Conservation (phyloP, 805 yeast genomes). For the Wickerhamiella sorbophila region DNA sequence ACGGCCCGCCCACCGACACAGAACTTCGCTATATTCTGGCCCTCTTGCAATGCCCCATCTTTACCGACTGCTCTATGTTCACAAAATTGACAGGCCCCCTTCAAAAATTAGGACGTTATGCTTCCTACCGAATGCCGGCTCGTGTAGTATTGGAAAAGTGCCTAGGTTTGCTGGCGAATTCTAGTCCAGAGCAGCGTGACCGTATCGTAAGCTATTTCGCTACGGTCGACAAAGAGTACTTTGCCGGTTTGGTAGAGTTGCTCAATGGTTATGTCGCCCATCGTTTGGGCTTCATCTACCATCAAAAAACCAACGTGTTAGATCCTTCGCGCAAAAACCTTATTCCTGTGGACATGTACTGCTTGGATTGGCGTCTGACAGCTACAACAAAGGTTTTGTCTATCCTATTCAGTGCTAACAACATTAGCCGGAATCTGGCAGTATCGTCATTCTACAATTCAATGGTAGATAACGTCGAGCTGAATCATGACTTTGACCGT, state of each 20-base stretch:
- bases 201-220: slow-evolving; percentile 45
- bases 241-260: slow-evolving; percentile 44
- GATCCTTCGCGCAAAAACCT: slow-evolving; percentile 8
- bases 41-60: slow-evolving; percentile 17
- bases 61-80: slow-evolving; percentile 20
- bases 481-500: slow-evolving; percentile 64
- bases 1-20: slow-evolving; percentile 8
- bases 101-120: slow-evolving; percentile 18
- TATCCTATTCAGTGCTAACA: slow-evolving; percentile 41
- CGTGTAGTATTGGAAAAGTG: slow-evolving; percentile 56
- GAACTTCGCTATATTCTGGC: slow-evolving; percentile 16
- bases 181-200: slow-evolving; percentile 29
- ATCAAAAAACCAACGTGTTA: slow-evolving; percentile 12
- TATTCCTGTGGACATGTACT: slow-evolving; percentile 42
- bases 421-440: slow-evolving; percentile 21
- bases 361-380: slow-evolving; percentile 67
- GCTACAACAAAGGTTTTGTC: slow-evolving; percentile 50
- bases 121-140: slow-evolving; percentile 25
- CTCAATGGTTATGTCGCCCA: slow-evolving; percentile 67
- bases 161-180: slow-evolving; percentile 50
- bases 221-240: slow-evolving; percentile 30
- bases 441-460: slow-evolving; percentile 55
- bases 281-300: slow-evolving; percentile 37
- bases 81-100: slow-evolving; percentile 20
- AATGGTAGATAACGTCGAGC: slow-evolving; percentile 64